Conservation (phyloP, 1,139 yeast genomes). For the Taiozyma sp. region DNA sequence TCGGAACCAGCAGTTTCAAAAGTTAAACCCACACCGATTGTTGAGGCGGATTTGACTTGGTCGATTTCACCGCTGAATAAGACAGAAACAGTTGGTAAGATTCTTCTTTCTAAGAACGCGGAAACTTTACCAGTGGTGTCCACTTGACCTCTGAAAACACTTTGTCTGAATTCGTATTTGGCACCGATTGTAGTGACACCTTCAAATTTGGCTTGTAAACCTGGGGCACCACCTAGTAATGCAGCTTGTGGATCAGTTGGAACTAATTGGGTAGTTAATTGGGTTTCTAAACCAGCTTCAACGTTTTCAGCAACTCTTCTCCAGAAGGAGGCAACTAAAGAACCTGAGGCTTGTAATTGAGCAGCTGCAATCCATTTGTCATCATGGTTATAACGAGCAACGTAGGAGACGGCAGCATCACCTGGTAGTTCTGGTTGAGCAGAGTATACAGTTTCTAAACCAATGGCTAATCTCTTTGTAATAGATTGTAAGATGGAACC, state of each 20-base stretch:
- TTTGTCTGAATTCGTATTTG: conserved; percentile 96
- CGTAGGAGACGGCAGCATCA: conserved; percentile 87
- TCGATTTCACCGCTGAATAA: conserved; percentile 93
- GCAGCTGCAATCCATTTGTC: conserved; percentile 88
- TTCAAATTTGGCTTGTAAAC: conserved; percentile 76
- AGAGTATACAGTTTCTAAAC: conserved; percentile 90
- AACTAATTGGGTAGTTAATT: conserved; percentile 69
- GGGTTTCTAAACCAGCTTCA: conserved; percentile 96
- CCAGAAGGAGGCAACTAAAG: conserved; percentile 87
- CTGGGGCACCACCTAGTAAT: conserved; percentile 76
- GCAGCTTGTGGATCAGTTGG: conserved; percentile 65
- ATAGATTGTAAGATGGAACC: conserved; percentile 88
- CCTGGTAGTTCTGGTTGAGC: conserved; percentile 76
- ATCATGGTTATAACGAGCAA: conserved; percentile 82
- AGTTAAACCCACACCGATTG: conserved; percentile 91
- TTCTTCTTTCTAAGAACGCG: conserved; percentile 88
- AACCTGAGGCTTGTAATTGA: conserved; percentile 91
- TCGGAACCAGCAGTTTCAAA: conserved; percentile 93
- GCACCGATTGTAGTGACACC: conserved; percentile 95
- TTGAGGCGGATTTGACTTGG: conserved; percentile 78
- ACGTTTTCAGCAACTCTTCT: conserved; percentile 87
- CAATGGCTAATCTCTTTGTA: conserved; percentile 78
- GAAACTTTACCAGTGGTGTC: conserved; percentile 90
- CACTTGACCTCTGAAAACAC: conserved; percentile 91
- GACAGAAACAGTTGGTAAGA: conserved; percentile 85